phyloP scores from a whole-genome alignment of 2,329 filamentous ascomycete species.

The Claviceps paspali region DNA sequence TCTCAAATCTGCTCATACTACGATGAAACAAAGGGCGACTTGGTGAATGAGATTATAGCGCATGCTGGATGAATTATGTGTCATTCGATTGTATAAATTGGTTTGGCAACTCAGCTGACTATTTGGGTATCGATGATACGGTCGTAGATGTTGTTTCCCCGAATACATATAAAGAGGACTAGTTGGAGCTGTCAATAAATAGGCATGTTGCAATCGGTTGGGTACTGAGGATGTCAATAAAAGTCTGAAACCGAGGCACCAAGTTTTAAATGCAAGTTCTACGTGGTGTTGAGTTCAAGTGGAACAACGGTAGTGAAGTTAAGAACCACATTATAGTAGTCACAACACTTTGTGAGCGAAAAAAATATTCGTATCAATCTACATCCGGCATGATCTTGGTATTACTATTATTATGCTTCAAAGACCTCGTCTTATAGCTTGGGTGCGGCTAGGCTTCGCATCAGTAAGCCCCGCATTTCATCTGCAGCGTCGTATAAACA shows the following conservation, averaged over 20 bases:
- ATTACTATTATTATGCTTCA: background rate
- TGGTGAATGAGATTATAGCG: slow-evolving; percentile 90
- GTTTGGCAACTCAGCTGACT: background rate
- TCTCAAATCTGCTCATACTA: slow-evolving; percentile 75
- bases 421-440: slow-evolving; percentile 40
- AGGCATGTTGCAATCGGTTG: background rate
- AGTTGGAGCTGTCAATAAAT: background rate
- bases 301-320: too few species aligned
- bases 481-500: slow-evolving; percentile 87
- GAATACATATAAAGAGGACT: background rate
- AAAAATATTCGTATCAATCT: too few species aligned
- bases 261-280: too few species aligned
- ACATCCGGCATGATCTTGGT: background rate
- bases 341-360: background rate
- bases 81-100: background rate
- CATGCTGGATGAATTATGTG: slow-evolving; percentile 53
- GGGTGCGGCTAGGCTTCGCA: slow-evolving; percentile 61
- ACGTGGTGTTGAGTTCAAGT: too few species aligned
- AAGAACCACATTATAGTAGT: too few species aligned
- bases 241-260: too few species aligned
- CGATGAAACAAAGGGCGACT: slow-evolving; percentile 52
- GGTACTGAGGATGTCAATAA: background rate
- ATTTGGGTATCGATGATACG: background rate
- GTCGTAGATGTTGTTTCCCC: background rate
- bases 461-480: slow-evolving; percentile 75